Evolutionary conservation across 2,329 filamentous ascomycete species (phyloP).

Genomic region (Verticillium longisporum): DNA sequence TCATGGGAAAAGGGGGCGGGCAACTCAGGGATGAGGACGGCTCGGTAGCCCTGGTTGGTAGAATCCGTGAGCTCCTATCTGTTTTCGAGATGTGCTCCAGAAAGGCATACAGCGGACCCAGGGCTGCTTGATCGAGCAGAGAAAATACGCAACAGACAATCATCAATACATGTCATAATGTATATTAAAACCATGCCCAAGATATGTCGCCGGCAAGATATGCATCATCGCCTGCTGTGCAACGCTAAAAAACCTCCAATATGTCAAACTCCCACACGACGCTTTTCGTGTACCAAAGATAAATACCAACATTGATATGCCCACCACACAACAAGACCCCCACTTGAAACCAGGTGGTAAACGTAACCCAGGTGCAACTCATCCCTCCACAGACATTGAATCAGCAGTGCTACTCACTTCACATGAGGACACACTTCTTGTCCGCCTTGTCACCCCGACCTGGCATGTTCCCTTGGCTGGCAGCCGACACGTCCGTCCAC

Average conservation of each 20-base stretch:
- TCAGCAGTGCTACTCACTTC: constrained; percentile 19
- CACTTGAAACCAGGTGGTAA: constrained; percentile 19
- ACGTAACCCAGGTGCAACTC: constrained; percentile 1
- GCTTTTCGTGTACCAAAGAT: background rate
- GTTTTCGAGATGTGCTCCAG: too few relatives aligned
- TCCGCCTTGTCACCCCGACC: constrained; percentile 23
- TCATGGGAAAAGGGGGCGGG: too few relatives aligned
- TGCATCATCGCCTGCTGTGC: background rate
- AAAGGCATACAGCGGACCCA: too few relatives aligned
- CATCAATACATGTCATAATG: background rate
- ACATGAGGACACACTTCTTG: constrained; percentile 50
- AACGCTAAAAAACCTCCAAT: background rate
- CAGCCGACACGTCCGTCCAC: constrained; percentile 45
- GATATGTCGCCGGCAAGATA: background rate
- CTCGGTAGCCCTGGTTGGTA: too few relatives aligned
- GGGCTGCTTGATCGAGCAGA: too few relatives aligned
- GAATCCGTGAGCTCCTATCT: too few relatives aligned
- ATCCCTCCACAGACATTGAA: constrained; percentile 24
- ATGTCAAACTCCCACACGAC: background rate
- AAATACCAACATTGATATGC: too few relatives aligned
- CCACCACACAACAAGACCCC: background rate
- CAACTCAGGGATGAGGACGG: too few relatives aligned
- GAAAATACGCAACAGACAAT: too few relatives aligned
- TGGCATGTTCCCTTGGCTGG: constrained; percentile 12
- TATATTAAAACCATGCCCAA: background rate